Conservation (phyloP, 2,329 filamentous ascomycete genomes). For the Triangularia setosa region DNA sequence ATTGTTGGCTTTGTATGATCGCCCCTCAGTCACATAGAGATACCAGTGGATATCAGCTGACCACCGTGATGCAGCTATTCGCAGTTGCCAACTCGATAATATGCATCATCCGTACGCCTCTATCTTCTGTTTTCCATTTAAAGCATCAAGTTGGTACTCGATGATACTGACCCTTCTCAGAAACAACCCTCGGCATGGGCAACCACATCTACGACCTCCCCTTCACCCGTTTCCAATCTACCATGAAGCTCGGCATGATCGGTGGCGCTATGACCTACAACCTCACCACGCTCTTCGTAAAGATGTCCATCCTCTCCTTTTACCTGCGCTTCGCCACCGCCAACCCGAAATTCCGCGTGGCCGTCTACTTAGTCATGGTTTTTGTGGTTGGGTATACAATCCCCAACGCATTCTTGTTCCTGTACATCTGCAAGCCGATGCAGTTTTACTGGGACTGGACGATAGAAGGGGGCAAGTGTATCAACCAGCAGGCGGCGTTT, state of each 20-base stretch:
- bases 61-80: background rate
- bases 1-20: conserved; percentile 1
- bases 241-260: conserved; percentile 18
- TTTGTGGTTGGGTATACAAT: conserved; percentile 26
- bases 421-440: conserved; percentile 31
- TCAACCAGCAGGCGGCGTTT: conserved; percentile 40
- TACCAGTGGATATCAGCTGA: background rate
- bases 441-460: conserved; percentile 26
- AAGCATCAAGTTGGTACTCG: background rate
- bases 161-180: conserved; percentile 3
- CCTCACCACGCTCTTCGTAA: conserved; percentile 25
- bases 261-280: conserved; percentile 18
- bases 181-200: conserved; percentile 15
- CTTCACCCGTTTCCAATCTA: background rate
- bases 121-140: background rate
- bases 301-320: conserved; percentile 30
- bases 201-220: conserved; percentile 18
- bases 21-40: background rate
- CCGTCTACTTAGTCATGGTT: conserved; percentile 25
- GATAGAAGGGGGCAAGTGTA: conserved; percentile 31
- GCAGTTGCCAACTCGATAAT: conserved; percentile 13
- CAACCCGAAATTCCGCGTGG: conserved; percentile 23
- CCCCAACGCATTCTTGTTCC: conserved; percentile 27
- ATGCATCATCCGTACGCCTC: conserved; percentile 11
- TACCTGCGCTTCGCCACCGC: conserved; percentile 28